phyloP scores from a whole-genome alignment of 2,329 filamentous ascomycete genomes.

The Pyricularia pennisetigena region DNA sequence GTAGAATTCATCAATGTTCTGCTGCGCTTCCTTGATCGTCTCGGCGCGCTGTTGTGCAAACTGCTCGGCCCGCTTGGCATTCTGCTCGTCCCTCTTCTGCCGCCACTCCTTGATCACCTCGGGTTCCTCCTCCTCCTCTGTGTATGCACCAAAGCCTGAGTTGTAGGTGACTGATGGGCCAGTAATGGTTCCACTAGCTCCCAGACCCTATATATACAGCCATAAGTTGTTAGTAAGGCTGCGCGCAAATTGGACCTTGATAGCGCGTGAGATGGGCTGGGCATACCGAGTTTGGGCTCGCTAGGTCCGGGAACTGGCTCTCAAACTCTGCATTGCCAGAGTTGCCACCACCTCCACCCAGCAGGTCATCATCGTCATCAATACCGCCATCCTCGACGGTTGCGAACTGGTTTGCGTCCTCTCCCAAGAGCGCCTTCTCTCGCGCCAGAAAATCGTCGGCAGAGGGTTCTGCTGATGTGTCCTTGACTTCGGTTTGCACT shows the following conservation, averaged over 20 bases:
- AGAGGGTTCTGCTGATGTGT: constrained; percentile 46
- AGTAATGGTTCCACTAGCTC: constrained; percentile 71
- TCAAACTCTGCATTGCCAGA: constrained; percentile 55
- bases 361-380: constrained; percentile 62
- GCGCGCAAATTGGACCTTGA: too few relatives aligned
- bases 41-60: constrained; percentile 74
- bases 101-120: constrained; percentile 90
- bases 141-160: constrained; percentile 48
- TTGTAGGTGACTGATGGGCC: constrained; percentile 56
- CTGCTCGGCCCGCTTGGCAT: constrained; percentile 75
- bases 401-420: constrained; percentile 86
- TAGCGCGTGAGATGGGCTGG: background rate
- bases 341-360: constrained; percentile 43
- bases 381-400: constrained; percentile 62
- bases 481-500: constrained; percentile 61
- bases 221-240: background rate
- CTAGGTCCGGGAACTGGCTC: constrained; percentile 80
- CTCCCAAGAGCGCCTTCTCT: constrained; percentile 82
- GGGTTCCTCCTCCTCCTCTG: constrained; percentile 68
- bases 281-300: constrained; percentile 54
- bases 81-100: constrained; percentile 73
- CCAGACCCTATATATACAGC: constrained; percentile 45
- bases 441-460: constrained; percentile 82
- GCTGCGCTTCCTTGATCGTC: constrained; percentile 79
- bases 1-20: constrained; percentile 98